Base-by-base conservation (phyloP, 1,284 basidiomycete genomes). In the Microbotryomycetes sp. region DNA sequence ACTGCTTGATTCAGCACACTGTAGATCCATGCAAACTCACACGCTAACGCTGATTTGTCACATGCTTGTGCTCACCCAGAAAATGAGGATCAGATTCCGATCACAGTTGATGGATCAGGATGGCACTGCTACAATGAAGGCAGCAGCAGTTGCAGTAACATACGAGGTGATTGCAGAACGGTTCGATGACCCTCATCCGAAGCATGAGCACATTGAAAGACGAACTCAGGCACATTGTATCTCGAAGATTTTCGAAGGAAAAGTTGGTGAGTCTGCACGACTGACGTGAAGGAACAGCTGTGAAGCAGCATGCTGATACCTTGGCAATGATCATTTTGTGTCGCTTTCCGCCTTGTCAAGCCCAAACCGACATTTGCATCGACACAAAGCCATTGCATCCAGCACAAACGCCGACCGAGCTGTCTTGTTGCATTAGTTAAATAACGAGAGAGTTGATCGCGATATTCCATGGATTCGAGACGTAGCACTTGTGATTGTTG, bases 21-120 rank as follows among this genome's bases (percentile, higher is more conserved):
- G n/a, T 52, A 23, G 15, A 15, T 26, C 16, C 23, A 4, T 31
- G 12, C 50, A 25, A 14, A n/a, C 29, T 16, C 12, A 15, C 9
- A 29, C 7, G 19, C 4, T 36, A 23, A 30, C 32, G 6, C 25
- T 42, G 22, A 48, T 22, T 22, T 2, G 23, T 4, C n/a, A 5
- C 0, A 5, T 48, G 12, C 19, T 2, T 19, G 16, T n/a, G n/a
- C n/a, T n/a, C n/a, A n/a, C n/a, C n/a, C 48, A 63, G 65, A n/a
- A 26, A 4, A 31, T 67, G 23, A 29, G 61, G 48, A 25, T 67
- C 15, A 25, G 54, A 23, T 58, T 67, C 54, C 57, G 56, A n/a
- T 51, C 48, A 0, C 36, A 59, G 26, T 36, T 67, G 9, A 65
- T 67, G 46, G 66, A 67, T 46, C 56, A 49, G 50, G 66, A 67